Conservation (phyloP, 2,329 filamentous ascomycete genomes). For the Cryphonectria nitschkei region DNA sequence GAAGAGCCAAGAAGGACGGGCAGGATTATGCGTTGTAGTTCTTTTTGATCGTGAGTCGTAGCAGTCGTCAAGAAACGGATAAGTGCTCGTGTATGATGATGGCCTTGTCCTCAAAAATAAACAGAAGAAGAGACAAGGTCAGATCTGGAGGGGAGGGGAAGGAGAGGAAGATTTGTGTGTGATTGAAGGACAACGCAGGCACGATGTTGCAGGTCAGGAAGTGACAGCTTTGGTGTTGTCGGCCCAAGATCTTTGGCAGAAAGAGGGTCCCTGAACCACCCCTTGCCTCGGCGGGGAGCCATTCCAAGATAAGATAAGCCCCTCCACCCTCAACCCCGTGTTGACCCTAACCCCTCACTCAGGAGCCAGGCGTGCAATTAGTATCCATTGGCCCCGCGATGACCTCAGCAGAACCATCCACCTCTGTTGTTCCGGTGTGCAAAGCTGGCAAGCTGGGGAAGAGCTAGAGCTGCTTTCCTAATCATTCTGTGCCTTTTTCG, state of each 20-base stretch:
- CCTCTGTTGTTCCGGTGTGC: background rate
- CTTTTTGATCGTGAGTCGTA: conserved; percentile 24
- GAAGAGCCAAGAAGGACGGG: conserved; percentile 12
- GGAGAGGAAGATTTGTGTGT: background rate
- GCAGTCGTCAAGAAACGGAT: conserved; percentile 20
- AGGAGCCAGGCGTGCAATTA: background rate
- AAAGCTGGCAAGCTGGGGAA: background rate
- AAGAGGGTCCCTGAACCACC: conserved; percentile 23
- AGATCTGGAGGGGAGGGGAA: background rate
- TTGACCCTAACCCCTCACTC: background rate
- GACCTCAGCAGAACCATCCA: conserved; percentile 25
- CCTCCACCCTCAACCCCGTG: background rate
- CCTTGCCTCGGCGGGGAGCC: conserved; percentile 16
- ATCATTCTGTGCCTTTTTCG: background rate
- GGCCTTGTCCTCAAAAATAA: background rate
- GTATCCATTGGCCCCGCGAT: conserved; percentile 21
- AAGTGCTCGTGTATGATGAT: background rate
- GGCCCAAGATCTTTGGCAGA: conserved; percentile 13
- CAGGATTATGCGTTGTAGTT: conserved; percentile 20
- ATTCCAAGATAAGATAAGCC: conserved; percentile 15
- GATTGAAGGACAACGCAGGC: background rate
- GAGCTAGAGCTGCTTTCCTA: background rate
- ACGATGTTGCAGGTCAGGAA: conserved; percentile 14
- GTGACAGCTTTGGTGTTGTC: conserved; percentile 16
- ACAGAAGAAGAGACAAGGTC: background rate